A percentile compares a stretch with the other conserved stretches of the same genome.
phyloP scores from a whole-genome alignment of 148 eudicot genomes.

The Chenopodium berlandieri region DNA sequence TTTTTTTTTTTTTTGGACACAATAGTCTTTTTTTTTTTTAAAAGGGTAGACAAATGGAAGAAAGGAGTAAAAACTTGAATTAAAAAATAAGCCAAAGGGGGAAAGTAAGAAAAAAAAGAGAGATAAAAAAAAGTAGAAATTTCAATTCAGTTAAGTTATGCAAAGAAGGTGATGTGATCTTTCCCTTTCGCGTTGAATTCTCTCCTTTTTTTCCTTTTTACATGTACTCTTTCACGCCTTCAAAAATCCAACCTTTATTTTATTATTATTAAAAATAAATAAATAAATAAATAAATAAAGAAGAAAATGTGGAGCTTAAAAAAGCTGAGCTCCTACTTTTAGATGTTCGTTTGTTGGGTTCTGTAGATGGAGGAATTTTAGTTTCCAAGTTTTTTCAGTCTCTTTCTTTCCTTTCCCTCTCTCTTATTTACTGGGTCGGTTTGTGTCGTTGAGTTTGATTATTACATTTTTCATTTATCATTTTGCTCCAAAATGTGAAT shows the following conservation, averaged over 20 bases:
- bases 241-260: neutral
- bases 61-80: neutral
- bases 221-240: conserved; percentile 14
- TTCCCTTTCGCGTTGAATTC: conserved; percentile 43
- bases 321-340: conserved; percentile 30
- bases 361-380: conserved; percentile 8
- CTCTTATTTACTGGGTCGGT: conserved; percentile 29
- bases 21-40: too few species aligned
- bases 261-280: neutral
- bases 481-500: conserved; percentile 23
- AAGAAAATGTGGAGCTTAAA: conserved; percentile 2
- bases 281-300: neutral
- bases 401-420: neutral
- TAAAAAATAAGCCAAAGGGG: neutral
- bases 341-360: conserved; percentile 32
- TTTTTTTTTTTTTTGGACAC: too few species aligned
- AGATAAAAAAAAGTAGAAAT: neutral
- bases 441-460: conserved; percentile 29
- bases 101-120: neutral
- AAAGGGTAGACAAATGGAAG: too few species aligned
- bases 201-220: conserved; percentile 2
- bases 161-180: conserved; percentile 30
- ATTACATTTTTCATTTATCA: too few species aligned
- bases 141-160: neutral
- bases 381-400: conserved; percentile 22